Evolutionary conservation across 306 rosid species (phyloP), one percentile per base, ranked within the genome.

Genomic region (Quercus berberidifolia): DNA sequence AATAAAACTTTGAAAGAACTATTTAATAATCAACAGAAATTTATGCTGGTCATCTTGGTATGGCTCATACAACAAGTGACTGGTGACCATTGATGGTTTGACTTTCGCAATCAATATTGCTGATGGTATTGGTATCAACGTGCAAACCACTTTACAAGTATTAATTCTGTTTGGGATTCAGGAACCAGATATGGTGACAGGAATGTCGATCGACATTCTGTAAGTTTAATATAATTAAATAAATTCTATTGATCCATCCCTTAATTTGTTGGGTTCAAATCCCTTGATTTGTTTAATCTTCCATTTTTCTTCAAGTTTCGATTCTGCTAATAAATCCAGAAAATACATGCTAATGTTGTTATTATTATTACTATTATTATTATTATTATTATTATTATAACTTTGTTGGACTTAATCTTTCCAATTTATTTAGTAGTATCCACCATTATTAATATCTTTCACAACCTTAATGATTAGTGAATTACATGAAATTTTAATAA

Each of bases 61-160:
- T 46, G 54, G 54, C 54, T 46, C 54, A 46, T 46, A 46, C 54
- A 18, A 54, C 12, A 74, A 54, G 51, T 55, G 55, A 77, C 31
- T 49, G 7, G 18, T 54, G 46, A 75, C 79, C 11, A 38, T 23
- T 60, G 35, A n/a, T 64, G 21, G 35, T 18, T 35, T 54, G 21
- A 14, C 31, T 49, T 78, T 25, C 55, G 71, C 18, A 20, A 41
- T 70, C 51, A 70, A 49, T 49, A 46, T 35, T 19, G 58, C 55
- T 74, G 54, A 76, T 43, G 18, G 20, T 23, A 68, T 68, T 7
- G 51, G 59, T 79, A 51, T 59, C 41, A 35, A 74, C 59, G 43
- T 80, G 71, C 73, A 58, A 28, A 14, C 76, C 52, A 55, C 59
- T 35, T 35, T 68, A 68, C 72, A 67, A 67, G 19, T 17, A 14